Evolutionary conservation across 2,329 filamentous ascomycete species (phyloP).

Genomic region (Zymoseptoria ardabiliae): DNA sequence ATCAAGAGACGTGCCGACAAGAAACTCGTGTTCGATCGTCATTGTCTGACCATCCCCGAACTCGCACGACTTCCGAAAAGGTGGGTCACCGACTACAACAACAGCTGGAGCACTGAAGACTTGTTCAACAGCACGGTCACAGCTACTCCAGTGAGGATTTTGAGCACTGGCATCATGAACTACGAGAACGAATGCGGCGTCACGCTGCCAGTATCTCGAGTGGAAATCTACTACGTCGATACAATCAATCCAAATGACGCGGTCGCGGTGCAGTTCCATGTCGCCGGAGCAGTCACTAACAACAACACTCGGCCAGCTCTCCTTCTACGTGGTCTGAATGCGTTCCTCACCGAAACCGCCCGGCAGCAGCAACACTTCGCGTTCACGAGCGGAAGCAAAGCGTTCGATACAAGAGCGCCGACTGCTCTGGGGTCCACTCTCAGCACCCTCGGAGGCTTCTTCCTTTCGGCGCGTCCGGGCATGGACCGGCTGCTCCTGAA

Average conservation of each 20-base stretch:
- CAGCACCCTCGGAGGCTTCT: slow-evolving; percentile 10
- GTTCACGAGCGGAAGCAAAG: background rate
- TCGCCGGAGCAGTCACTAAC: background rate
- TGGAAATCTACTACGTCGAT: background rate
- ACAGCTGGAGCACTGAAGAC: slow-evolving; percentile 10
- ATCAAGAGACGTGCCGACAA: slow-evolving; percentile 1
- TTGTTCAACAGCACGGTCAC: background rate
- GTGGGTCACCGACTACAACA: slow-evolving; percentile 12
- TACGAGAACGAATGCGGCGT: slow-evolving; percentile 5
- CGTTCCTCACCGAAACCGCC: slow-evolving; percentile 3
- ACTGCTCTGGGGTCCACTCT: background rate
- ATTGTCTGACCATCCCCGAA: background rate
- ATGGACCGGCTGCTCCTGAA: slow-evolving; percentile 10
- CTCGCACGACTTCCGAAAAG: background rate
- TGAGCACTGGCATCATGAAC: no score
- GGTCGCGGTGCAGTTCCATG: background rate
- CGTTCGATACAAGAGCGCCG: background rate
- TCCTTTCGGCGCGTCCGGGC: slow-evolving; percentile 13
- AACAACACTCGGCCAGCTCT: slow-evolving; percentile 1
- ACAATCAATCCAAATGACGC: background rate
- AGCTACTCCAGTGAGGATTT: background rate
- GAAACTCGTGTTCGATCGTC: background rate
- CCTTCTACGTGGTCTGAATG: slow-evolving; percentile 10
- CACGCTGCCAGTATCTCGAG: background rate
- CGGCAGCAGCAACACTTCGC: background rate